phyloP scores from a whole-genome alignment of 495 filamentous ascomycete genomes.

The Parathielavia hyrcaniae region DNA sequence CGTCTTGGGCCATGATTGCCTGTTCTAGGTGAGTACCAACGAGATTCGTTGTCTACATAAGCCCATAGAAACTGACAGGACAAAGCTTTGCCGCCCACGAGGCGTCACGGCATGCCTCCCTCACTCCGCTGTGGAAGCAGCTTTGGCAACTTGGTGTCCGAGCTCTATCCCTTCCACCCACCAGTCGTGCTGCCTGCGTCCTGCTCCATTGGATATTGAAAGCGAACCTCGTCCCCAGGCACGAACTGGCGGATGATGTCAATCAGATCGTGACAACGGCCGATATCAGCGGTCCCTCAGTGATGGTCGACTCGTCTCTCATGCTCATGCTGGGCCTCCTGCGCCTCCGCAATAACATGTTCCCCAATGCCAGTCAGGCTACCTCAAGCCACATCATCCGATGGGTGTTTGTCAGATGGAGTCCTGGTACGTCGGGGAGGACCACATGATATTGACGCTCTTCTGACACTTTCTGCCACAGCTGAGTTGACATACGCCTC shows the following conservation, averaged over 20 bases:
- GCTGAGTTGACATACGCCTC: constrained; percentile 38
- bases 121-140: constrained; percentile 54
- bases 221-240: constrained; percentile 55
- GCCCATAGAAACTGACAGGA: constrained; percentile 15
- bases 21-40: constrained; percentile 49
- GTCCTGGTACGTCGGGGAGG: constrained; percentile 49
- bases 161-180: constrained; percentile 59
- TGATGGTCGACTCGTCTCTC: constrained; percentile 73
- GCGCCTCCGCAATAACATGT: constrained; percentile 53
- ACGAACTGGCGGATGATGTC: constrained; percentile 54
- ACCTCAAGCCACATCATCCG: constrained; percentile 63
- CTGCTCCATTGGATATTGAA: constrained; percentile 63
- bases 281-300: constrained; percentile 73
- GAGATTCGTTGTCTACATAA: not conserved
- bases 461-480: constrained; percentile 17
- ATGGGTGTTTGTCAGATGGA: constrained; percentile 78
- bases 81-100: constrained; percentile 20
- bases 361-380: constrained; percentile 56
- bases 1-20: constrained; percentile 54
- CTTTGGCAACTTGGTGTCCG: constrained; percentile 69
- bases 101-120: constrained; percentile 21
- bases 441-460: not conserved
- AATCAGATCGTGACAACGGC: constrained; percentile 65
- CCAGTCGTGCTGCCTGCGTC: constrained; percentile 74
- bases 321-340: constrained; percentile 62